Conservation (phyloP, 2,329 filamentous ascomycete genomes). For the Colletotrichum sp. region DNA sequence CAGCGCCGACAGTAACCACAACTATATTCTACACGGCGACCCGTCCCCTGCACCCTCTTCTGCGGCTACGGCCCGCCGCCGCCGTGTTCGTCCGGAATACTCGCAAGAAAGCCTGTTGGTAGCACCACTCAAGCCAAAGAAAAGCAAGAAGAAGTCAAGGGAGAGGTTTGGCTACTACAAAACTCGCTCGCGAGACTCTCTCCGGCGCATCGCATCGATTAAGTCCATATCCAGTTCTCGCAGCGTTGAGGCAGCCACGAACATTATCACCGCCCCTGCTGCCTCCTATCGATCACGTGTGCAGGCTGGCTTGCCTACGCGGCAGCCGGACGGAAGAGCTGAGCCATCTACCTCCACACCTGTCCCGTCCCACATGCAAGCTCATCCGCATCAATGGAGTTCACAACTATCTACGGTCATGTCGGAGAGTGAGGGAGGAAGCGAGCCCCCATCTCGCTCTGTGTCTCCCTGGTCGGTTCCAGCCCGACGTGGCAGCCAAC, state of each 20-base stretch:
- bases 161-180: conserved; percentile 56
- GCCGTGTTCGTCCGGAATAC: conserved; percentile 47
- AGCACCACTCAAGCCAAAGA: conserved; percentile 56
- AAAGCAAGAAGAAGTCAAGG: conserved; percentile 50
- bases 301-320: conserved; percentile 32
- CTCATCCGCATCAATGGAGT: conserved; percentile 65
- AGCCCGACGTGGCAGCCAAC: conserved; percentile 55
- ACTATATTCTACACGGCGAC: conserved; percentile 59
- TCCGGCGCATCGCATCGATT: conserved; percentile 54
- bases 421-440: conserved; percentile 64
- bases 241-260: conserved; percentile 50
- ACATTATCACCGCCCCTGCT: conserved; percentile 42
- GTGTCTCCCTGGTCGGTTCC: conserved; percentile 47
- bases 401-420: conserved; percentile 68
- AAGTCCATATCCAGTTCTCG: conserved; percentile 62
- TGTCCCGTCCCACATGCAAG: conserved; percentile 42
- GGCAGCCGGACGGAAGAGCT: conserved; percentile 33
- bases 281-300: conserved; percentile 41
- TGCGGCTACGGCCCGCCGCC: conserved; percentile 35
- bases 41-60: conserved; percentile 45
- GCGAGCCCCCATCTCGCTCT: conserved; percentile 53
- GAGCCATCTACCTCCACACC: conserved; percentile 5
- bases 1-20: conserved; percentile 49
- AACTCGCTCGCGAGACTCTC: conserved; percentile 57
- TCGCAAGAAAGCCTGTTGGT: conserved; percentile 68